phyloP scores from a whole-genome alignment of 129 eudicot genomes.

The Oenanthe sinensis region DNA sequence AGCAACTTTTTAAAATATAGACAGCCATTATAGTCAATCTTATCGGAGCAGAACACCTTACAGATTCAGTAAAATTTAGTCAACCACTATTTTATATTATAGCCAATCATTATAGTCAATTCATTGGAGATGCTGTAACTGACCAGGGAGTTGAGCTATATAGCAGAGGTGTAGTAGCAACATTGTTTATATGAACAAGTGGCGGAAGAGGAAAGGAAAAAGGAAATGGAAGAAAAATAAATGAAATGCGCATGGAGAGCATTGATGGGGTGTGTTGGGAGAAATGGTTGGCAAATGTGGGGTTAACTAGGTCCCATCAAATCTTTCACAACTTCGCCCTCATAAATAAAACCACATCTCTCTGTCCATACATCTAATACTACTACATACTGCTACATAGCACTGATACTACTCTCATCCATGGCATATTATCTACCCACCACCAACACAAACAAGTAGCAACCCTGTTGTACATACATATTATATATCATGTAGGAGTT shows the following conservation, averaged over 20 bases:
- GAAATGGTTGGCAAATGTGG: constrained; percentile 7
- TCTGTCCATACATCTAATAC: neutral
- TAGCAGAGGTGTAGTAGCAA: neutral
- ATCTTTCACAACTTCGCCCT: neutral
- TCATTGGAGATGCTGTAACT: no score
- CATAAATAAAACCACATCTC: neutral
- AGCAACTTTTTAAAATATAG: no score
- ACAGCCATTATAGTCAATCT: no score
- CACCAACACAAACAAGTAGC: neutral
- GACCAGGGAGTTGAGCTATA: neutral
- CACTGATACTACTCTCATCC: neutral
- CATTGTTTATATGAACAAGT: neutral
- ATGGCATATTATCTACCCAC: neutral
- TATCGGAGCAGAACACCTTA: no score
- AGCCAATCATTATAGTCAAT: no score
- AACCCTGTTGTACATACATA: neutral
- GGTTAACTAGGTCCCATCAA: constrained; percentile 1
- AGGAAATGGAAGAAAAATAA: neutral
- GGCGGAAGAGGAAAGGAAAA: neutral
- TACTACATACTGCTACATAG: neutral
- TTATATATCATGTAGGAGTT: no score
- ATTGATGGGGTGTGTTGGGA: constrained; percentile 13
- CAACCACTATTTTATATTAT: no score
- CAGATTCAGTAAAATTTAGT: no score
- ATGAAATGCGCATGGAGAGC: constrained; percentile 2